Conservation (phyloP, 257 asterid species). For the Haberlea rhodopensis region DNA sequence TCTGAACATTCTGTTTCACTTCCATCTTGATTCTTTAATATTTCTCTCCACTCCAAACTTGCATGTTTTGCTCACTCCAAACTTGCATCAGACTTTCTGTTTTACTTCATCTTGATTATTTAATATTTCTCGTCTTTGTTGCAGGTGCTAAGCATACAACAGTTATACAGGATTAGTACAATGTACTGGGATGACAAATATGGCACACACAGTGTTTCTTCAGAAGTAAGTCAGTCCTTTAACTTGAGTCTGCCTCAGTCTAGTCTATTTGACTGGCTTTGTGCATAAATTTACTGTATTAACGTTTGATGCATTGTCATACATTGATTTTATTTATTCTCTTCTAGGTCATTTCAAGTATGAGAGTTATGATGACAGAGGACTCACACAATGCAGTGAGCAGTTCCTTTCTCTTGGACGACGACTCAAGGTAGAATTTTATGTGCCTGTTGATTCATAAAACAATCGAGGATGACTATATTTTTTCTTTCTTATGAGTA, state of each 20-base stretch:
- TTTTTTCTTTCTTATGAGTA: background rate
- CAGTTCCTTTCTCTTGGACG: slow-evolving; percentile 75
- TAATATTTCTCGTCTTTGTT: slow-evolving; percentile 20
- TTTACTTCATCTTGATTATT: slow-evolving; percentile 2
- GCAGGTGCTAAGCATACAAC: slow-evolving; percentile 97
- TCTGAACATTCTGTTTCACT: background rate
- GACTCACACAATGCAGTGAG: slow-evolving; percentile 70
- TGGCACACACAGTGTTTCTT: slow-evolving; percentile 93
- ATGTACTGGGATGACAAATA: slow-evolving; percentile 99
- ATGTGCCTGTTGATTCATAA: background rate
- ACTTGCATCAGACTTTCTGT: background rate
- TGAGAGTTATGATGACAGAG: slow-evolving; percentile 73
- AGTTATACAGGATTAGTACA: slow-evolving; percentile 89
- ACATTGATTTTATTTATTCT: slow-evolving; percentile 10
- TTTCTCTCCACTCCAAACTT: no score
- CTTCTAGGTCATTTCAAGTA: slow-evolving; percentile 62
- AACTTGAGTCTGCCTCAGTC: slow-evolving; percentile 14
- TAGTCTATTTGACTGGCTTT: slow-evolving; percentile 3
- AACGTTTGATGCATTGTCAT: background rate
- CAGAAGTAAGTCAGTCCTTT: slow-evolving; percentile 66
- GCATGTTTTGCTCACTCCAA: background rate
- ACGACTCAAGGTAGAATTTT: slow-evolving; percentile 59
- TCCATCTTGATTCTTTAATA: slow-evolving; percentile 2
- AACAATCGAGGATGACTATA: background rate
- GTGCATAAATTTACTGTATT: slow-evolving; percentile 14